These are phyloP conservation scores for Rhodocollybia butyracea DNA, from an alignment of 768 basidiomycete genomes.

Conservation along the genomic window DNA sequence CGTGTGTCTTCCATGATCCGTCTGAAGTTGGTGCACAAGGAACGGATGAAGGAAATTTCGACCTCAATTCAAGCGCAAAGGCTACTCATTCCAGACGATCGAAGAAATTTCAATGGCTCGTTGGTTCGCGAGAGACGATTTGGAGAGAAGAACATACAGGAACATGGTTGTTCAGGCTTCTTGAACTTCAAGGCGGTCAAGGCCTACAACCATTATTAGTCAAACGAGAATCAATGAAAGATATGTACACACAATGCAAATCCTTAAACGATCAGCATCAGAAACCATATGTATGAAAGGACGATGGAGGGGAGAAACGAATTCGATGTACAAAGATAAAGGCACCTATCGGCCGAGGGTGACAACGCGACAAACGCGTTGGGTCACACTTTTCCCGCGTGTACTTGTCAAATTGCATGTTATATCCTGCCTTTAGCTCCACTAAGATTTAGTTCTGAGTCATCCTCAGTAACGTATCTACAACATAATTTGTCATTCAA, in stretches of 20 bases:
- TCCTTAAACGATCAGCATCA: conserved; percentile 33
- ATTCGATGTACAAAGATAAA: too few species aligned
- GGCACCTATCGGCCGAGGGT: too few species aligned
- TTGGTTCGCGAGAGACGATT: background rate
- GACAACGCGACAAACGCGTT: too few species aligned
- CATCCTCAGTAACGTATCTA: too few species aligned
- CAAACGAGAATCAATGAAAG: background rate
- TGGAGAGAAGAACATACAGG: conserved; percentile 29
- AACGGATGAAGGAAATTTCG: conserved; percentile 27
- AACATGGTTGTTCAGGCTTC: conserved; percentile 35
- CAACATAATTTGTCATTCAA: too few species aligned
- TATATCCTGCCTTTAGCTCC: too few species aligned
- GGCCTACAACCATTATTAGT: conserved; percentile 30
- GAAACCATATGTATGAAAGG: too few species aligned
- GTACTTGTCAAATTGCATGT: too few species aligned
- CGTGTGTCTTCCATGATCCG: conserved; percentile 37
- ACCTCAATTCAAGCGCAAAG: conserved; percentile 40
- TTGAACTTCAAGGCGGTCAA: conserved; percentile 43
- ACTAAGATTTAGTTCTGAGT: too few species aligned
- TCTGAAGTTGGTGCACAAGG: conserved; percentile 19
- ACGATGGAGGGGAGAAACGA: too few species aligned
- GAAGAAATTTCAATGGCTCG: background rate
- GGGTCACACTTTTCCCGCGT: too few species aligned
- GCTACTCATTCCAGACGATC: conserved; percentile 23
- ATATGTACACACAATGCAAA: conserved; percentile 33